Percentiles rank a stretch among this genome's conserved stretches.
Evolutionary conservation across 2,329 filamentous ascomycete species (phyloP).

Genomic region (Sclerotinia nivalis): DNA sequence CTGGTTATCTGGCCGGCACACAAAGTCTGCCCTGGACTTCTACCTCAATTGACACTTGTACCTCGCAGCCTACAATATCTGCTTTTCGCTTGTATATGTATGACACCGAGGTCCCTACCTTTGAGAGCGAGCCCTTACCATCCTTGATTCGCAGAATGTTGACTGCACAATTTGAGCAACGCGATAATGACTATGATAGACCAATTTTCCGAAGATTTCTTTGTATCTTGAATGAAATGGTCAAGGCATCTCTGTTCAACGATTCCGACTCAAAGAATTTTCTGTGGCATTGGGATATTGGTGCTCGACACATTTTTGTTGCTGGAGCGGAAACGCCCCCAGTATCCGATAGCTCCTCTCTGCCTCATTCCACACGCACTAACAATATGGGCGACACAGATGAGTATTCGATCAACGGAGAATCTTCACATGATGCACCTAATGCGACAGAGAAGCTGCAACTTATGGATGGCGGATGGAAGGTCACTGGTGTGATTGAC

Average conservation of each 20-base stretch:
- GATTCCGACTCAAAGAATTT: slow-evolving; percentile 5
- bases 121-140: background rate
- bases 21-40: background rate
- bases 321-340: background rate
- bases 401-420: background rate
- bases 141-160: background rate
- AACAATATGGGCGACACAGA: no score
- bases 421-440: background rate
- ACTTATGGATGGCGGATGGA: background rate
- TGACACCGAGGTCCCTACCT: background rate
- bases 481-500: slow-evolving; percentile 29
- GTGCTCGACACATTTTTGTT: slow-evolving; percentile 25
- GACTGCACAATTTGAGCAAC: background rate
- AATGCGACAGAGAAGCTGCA: background rate
- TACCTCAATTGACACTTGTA: background rate
- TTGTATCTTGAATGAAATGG: slow-evolving; percentile 26
- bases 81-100: background rate
- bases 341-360: no score
- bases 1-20: slow-evolving; percentile 24
- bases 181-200: no score
- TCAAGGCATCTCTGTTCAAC: slow-evolving; percentile 20
- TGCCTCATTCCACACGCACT: no score
- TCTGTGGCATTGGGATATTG: slow-evolving; percentile 32
- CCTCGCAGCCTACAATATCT: background rate
- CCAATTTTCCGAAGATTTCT: background rate